Evolutionary conservation across 345 rosid species (phyloP).

Genomic region (Syzygium oleosum): DNA sequence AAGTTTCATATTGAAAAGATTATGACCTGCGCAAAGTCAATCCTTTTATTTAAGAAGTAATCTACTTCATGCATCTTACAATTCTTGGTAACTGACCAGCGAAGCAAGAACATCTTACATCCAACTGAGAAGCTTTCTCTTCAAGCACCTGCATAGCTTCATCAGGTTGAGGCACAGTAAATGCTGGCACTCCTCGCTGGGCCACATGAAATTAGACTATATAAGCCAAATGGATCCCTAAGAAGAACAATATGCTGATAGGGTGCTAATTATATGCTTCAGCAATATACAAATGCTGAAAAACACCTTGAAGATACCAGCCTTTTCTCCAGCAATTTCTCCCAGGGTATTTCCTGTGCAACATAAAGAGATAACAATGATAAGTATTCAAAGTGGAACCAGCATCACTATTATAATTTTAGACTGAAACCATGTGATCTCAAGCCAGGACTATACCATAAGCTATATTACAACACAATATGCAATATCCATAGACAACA

Average conservation of each 20-base stretch:
- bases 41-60: background rate
- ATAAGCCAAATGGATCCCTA: background rate
- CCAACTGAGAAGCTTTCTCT: conserved; percentile 57
- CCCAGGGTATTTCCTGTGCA: conserved; percentile 84
- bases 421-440: background rate
- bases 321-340: conserved; percentile 95
- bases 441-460: background rate
- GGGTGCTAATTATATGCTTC: background rate
- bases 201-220: background rate
- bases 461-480: background rate
- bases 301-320: conserved; percentile 94
- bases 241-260: background rate
- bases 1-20: background rate
- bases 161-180: conserved; percentile 89
- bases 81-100: background rate
- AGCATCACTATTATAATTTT: background rate
- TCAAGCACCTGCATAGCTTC: conserved; percentile 95
- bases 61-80: background rate
- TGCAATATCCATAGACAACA: background rate
- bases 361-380: conserved; percentile 9
- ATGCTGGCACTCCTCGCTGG: conserved; percentile 81
- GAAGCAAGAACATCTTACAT: conserved; percentile 33
- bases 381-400: background rate
- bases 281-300: background rate
- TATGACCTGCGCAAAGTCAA: background rate